Base-by-base conservation (phyloP, 495 filamentous ascomycete species). In the Staphylotrichum longicolle region DNA sequence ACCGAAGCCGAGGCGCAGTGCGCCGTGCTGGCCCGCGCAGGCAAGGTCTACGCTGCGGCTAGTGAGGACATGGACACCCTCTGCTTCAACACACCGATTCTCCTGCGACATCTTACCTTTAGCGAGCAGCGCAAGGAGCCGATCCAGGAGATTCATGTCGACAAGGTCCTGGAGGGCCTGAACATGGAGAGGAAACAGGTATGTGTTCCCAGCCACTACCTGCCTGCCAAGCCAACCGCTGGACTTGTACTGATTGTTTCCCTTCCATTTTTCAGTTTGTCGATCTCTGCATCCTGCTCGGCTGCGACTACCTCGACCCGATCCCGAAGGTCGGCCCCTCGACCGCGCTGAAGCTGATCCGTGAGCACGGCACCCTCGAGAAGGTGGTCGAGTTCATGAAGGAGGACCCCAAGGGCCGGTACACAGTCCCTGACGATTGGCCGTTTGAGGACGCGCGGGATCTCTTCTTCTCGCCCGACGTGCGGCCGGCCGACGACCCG, bases 61-160 rank as follows among this genome's bases (percentile, higher is more conserved):
- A 93, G 88, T 46, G 94, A 99, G 78, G 94, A 99, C 77, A 99
- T 99, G 94, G 94, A 99, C 70, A 99, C 94, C 0, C 78, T 99
- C 15, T 97, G 94, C 72, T 99, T 98, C 72, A 85, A 97, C 61
- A 80, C 91, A 11, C 94, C 94, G 0, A 90, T 99, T 63, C 78
- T 99, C 32, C 78, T 99, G 54, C 82, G 95, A 32, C 91, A 99
- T 70, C 83, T 99, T 50, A 99, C 95, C 8, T 96, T 96, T 73
- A 93, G 89, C 71, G 94, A 99, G 77, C 92, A 96, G 76, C 83
- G 91, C 61, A 98, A 98, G 78, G 92, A 97, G 71, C 94, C 94
- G 1, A 96, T 99, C 62, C 93, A 92, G 67, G 94, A 99, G 74
- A 94, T 99, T 49, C 85, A 91, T 66, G 76, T 96, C 50, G 86